These are phyloP conservation scores for Myxozyma mucilagina DNA, from an alignment of 805 yeast species.

Conservation along the genomic window DNA sequence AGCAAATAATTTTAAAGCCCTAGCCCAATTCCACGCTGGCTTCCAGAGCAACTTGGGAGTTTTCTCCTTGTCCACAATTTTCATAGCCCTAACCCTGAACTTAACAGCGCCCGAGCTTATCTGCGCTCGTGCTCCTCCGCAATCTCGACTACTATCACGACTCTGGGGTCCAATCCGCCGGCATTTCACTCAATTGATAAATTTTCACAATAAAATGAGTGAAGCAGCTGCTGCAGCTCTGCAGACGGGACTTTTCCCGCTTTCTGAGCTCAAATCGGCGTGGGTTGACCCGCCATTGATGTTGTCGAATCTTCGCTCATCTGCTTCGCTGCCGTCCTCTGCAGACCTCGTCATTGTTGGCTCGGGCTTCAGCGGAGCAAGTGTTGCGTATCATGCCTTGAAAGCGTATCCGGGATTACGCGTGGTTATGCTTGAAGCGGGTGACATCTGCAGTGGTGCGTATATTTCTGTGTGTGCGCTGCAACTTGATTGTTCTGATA, in stretches of 20 bases:
- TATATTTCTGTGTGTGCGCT: background rate
- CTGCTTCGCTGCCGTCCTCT: slow-evolving; percentile 39
- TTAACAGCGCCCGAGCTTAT: background rate
- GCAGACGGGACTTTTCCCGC: background rate
- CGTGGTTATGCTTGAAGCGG: slow-evolving; percentile 46
- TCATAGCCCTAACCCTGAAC: background rate
- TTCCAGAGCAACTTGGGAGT: too few species aligned
- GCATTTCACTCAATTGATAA: too few species aligned
- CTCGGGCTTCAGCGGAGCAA: slow-evolving; percentile 50
- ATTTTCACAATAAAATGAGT: background rate
- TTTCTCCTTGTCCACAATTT: background rate
- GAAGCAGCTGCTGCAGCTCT: background rate
- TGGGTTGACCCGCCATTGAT: slow-evolving; percentile 26
- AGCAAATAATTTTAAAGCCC: background rate
- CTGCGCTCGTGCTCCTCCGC: too few species aligned
- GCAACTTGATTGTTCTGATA: background rate
- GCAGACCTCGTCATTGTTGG: slow-evolving; percentile 49
- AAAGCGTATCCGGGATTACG: slow-evolving; percentile 34
- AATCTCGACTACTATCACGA: too few species aligned
- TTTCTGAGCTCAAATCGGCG: slow-evolving; percentile 1
- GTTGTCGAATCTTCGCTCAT: slow-evolving; percentile 14
- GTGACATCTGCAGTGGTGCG: slow-evolving; percentile 44
- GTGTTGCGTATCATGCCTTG: slow-evolving; percentile 44
- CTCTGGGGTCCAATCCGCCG: too few species aligned
- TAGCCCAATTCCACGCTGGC: background rate